Evolutionary conservation across 805 yeast species (phyloP).

Genomic region (Sungouiozyma ichnusensis): DNA sequence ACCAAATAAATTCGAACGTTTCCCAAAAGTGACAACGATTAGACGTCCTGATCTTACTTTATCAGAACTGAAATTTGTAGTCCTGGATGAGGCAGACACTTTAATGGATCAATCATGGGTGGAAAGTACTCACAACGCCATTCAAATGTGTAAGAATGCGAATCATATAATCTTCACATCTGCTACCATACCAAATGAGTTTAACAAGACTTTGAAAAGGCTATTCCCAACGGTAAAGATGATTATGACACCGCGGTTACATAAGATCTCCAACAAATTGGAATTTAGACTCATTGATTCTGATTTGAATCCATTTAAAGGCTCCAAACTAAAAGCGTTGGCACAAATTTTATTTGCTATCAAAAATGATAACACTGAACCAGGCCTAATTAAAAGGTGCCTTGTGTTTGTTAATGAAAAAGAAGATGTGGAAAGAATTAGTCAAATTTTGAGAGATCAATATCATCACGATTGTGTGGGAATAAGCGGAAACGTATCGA

Average conservation of each 20-base stretch:
- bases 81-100: slow-evolving; percentile 91
- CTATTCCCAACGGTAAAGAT: slow-evolving; percentile 57
- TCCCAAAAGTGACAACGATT: slow-evolving; percentile 29
- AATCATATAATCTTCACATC: slow-evolving; percentile 67
- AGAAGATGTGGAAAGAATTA: slow-evolving; percentile 49
- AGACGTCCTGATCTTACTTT: slow-evolving; percentile 32
- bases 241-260: slow-evolving; percentile 72
- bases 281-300: slow-evolving; percentile 71
- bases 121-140: slow-evolving; percentile 47
- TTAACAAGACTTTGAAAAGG: slow-evolving; percentile 48
- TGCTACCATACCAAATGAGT: slow-evolving; percentile 80
- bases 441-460: slow-evolving; percentile 38
- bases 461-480: slow-evolving; percentile 53
- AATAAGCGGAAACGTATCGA: slow-evolving; percentile 54
- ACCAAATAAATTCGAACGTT: slow-evolving; percentile 53
- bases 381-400: slow-evolving; percentile 64
- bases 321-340: slow-evolving; percentile 72
- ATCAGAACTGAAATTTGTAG: slow-evolving; percentile 46
- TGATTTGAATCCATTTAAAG: slow-evolving; percentile 65
- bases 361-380: slow-evolving; percentile 72
- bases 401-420: slow-evolving; percentile 77
- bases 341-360: slow-evolving; percentile 86
- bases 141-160: slow-evolving; percentile 42
- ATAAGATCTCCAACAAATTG: slow-evolving; percentile 69
- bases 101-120: slow-evolving; percentile 74